phyloP scores from a whole-genome alignment of 768 basidiomycete genomes.

The Cystobasidium onofrii region DNA sequence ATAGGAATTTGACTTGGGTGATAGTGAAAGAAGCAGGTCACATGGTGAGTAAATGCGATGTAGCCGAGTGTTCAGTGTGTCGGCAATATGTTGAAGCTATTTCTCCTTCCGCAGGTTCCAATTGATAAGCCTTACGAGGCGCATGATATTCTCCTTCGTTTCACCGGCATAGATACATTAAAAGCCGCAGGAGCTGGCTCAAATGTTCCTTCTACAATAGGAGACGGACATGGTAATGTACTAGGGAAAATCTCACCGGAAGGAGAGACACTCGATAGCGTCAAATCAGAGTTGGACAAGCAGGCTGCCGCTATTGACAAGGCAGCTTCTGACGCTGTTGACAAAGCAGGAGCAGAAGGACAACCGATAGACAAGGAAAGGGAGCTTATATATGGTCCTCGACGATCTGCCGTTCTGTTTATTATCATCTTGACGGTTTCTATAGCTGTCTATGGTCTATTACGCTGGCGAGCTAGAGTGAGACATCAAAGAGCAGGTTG shows the following conservation, averaged over 20 bases:
- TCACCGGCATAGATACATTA: slow-evolving; percentile 85
- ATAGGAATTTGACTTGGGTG: slow-evolving; percentile 83
- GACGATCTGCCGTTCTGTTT: slow-evolving; percentile 39
- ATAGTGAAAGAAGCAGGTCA: slow-evolving; percentile 92
- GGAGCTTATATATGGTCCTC: slow-evolving; percentile 40
- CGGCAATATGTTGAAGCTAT: too few relatives aligned
- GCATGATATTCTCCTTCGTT: slow-evolving; percentile 97
- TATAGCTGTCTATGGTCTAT: slow-evolving; percentile 8
- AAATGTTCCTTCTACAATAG: slow-evolving; percentile 69
- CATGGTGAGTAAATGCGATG: too few relatives aligned
- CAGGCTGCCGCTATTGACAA: background rate
- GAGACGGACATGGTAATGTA: slow-evolving; percentile 53
- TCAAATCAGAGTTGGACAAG: slow-evolving; percentile 10
- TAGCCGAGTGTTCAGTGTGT: too few relatives aligned
- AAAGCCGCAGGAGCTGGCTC: slow-evolving; percentile 71
- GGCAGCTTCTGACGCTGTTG: slow-evolving; percentile 17
- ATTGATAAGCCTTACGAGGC: slow-evolving; percentile 75
- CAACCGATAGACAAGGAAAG: slow-evolving; percentile 39
- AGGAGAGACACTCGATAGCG: slow-evolving; percentile 33
- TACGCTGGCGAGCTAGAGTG: slow-evolving; percentile 12
- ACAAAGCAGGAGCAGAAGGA: background rate
- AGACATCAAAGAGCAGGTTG: slow-evolving; percentile 1
- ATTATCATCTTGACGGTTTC: slow-evolving; percentile 33
- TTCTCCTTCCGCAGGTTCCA: slow-evolving; percentile 42
- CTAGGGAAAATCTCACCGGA: slow-evolving; percentile 39